These are phyloP conservation scores for Penicillium manginii DNA, from an alignment of 495 filamentous ascomycete genomes.

Conservation along the genomic window DNA sequence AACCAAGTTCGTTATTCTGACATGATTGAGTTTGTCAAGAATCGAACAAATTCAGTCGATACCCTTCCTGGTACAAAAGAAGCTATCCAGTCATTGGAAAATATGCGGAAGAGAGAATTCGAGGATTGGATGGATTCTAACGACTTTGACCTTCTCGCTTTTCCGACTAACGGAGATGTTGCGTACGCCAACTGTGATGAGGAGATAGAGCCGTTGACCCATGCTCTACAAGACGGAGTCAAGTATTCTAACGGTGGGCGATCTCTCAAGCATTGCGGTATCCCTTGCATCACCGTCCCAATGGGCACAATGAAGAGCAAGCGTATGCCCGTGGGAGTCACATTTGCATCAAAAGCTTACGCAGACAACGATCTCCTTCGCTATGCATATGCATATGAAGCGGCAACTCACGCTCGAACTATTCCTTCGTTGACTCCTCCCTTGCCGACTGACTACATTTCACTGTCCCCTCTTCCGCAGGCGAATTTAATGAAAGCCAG, in stretches of 20 bases:
- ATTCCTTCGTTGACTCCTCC: constrained; percentile 1
- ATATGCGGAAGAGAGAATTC: constrained; percentile 10
- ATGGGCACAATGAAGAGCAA: constrained; percentile 17
- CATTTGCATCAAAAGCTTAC: constrained; percentile 17
- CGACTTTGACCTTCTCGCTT: constrained; percentile 11
- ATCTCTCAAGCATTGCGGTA: constrained; percentile 16
- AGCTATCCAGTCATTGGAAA: constrained; percentile 13
- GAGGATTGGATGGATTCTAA: constrained; percentile 21
- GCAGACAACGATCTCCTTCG: constrained; percentile 15
- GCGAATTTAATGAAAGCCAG: not conserved
- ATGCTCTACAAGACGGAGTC: constrained; percentile 18
- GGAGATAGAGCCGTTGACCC: not conserved
- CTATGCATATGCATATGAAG: constrained; percentile 39
- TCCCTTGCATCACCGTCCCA: constrained; percentile 15
- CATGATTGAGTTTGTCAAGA: constrained; percentile 6
- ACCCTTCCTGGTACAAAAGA: constrained; percentile 3
- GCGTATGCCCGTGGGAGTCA: constrained; percentile 21
- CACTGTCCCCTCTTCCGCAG: not conserved
- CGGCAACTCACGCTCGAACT: constrained; percentile 5
- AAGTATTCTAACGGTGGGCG: constrained; percentile 20
- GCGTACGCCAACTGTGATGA: constrained; percentile 15
- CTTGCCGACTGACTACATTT: not conserved
- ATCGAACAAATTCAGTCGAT: constrained; percentile 2
- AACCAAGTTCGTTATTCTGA: constrained; percentile 10
- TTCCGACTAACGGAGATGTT: constrained; percentile 19